Conservation (phyloP, 768 basidiomycete genomes). For the Tricholoma flavovirens region DNA sequence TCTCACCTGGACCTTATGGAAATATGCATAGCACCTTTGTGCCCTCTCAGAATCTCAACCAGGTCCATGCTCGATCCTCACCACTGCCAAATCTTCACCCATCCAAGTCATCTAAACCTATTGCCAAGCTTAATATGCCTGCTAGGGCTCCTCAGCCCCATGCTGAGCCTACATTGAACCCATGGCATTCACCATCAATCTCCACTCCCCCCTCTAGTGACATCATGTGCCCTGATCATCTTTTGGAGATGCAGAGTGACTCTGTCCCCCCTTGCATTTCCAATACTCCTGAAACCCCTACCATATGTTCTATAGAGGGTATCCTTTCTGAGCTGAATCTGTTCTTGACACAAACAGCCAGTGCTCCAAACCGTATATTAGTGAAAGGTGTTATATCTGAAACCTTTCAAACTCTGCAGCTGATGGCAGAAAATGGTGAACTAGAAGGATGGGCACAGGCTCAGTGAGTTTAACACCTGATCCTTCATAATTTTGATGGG, state of each 20-base stretch:
- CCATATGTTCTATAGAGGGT: not conserved
- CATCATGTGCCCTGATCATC: too few species aligned
- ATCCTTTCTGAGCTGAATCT: not conserved
- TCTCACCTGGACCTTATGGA: conserved; percentile 1
- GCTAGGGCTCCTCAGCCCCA: not conserved
- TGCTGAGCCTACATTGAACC: not conserved
- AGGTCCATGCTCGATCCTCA: not conserved
- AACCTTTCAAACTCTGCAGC: not conserved
- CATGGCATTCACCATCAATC: not conserved
- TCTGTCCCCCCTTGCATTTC: too few species aligned
- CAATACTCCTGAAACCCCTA: not conserved
- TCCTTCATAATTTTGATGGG: not conserved
- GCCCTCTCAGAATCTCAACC: not conserved
- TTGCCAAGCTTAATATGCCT: not conserved
- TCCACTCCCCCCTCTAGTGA: too few species aligned
- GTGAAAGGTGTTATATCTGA: not conserved
- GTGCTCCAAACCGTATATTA: not conserved
- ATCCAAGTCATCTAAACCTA: not conserved
- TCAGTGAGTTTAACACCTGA: not conserved
- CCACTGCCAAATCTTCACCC: not conserved
- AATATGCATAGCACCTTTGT: not conserved
- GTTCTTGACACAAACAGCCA: not conserved
- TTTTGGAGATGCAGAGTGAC: too few species aligned
- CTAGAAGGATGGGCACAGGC: not conserved
- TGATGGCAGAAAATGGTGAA: not conserved